These are phyloP conservation scores for Suillus hirtellus DNA, from an alignment of 768 basidiomycete genomes.

Conservation along the genomic window DNA sequence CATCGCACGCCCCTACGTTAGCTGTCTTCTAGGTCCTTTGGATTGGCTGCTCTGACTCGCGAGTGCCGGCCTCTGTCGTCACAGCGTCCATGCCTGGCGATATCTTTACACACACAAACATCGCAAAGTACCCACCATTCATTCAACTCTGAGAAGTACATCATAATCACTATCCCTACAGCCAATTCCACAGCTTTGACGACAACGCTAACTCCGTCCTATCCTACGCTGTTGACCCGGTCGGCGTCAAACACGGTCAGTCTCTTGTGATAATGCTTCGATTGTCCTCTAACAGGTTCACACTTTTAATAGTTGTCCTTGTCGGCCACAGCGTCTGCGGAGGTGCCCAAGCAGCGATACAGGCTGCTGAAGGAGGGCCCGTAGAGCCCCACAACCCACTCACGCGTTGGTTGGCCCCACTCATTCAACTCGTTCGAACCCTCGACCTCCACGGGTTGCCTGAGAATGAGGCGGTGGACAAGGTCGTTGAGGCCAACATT, in stretches of 20 bases:
- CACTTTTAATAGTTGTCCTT: conserved; percentile 57
- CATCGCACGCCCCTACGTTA: neutral
- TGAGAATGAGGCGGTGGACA: conserved; percentile 39
- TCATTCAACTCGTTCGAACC: conserved; percentile 48
- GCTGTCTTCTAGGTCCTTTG: conserved; percentile 58
- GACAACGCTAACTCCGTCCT: conserved; percentile 70
- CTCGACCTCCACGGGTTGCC: conserved; percentile 44
- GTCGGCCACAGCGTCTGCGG: conserved; percentile 86
- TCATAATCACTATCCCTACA: conserved; percentile 24
- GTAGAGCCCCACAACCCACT: conserved; percentile 45
- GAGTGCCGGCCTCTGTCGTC: conserved; percentile 81
- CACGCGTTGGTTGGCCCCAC: conserved; percentile 70
- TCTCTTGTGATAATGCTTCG: conserved; percentile 37
- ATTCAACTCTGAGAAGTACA: neutral
- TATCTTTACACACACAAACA: conserved; percentile 85
- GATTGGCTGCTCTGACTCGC: conserved; percentile 84
- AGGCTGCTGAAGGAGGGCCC: conserved; percentile 22
- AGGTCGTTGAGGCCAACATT: conserved; percentile 62
- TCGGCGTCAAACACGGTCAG: conserved; percentile 79
- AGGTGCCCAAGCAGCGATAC: conserved; percentile 54
- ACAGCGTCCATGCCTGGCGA: conserved; percentile 73
- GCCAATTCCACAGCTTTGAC: conserved; percentile 75
- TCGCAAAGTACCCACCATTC: conserved; percentile 67
- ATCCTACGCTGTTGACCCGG: conserved; percentile 66
- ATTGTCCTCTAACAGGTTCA: conserved; percentile 9